Conservation (phyloP, 164 flowering plant species). For the Macadamia tetraphylla region DNA sequence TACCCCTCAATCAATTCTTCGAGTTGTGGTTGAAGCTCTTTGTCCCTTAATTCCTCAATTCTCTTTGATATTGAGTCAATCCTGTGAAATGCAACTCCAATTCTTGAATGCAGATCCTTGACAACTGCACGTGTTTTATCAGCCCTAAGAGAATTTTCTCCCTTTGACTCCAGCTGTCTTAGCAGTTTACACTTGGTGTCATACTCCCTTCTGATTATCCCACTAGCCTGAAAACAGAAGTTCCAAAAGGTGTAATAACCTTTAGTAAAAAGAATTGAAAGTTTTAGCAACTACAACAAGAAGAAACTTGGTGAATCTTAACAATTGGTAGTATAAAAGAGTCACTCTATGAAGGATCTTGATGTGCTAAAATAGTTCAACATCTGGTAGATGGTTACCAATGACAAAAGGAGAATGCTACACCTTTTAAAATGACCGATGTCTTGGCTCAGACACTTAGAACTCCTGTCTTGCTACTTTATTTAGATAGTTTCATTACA, state of each 20-base stretch:
- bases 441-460: too few relatives aligned
- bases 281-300: neutral
- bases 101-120: conserved; percentile 90
- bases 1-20: conserved; percentile 94
- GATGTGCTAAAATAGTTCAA: too few relatives aligned
- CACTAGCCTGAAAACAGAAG: conserved; percentile 64
- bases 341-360: too few relatives aligned
- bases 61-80: conserved; percentile 81
- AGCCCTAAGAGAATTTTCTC: conserved; percentile 32
- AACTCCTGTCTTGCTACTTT: too few relatives aligned
- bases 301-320: neutral
- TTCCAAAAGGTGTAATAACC: neutral
- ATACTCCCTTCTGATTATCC: conserved; percentile 59
- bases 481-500: neutral
- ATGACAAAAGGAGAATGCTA: too few relatives aligned
- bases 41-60: conserved; percentile 85
- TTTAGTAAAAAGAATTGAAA: neutral
- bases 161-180: conserved; percentile 65
- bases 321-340: neutral
- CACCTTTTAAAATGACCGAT: too few relatives aligned
- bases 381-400: too few relatives aligned
- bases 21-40: conserved; percentile 94
- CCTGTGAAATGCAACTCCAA: conserved; percentile 78
- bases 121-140: conserved; percentile 82
- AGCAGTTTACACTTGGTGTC: conserved; percentile 65